Conservation (phyloP, 2,329 filamentous ascomycete genomes). For the Xylaria sp. region DNA sequence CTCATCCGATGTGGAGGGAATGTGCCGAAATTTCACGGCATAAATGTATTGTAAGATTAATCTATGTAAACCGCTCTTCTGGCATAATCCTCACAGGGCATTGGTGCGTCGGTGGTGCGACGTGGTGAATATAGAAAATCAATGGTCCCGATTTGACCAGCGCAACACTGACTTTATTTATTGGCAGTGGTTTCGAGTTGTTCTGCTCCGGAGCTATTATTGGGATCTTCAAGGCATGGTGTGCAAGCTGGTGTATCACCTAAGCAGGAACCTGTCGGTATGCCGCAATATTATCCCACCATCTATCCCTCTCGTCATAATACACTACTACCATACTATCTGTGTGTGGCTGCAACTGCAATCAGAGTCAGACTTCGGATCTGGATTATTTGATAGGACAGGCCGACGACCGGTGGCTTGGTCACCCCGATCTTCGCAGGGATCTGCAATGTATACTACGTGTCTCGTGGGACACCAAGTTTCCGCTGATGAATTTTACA, state of each 20-base stretch:
- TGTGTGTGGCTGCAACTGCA: neutral
- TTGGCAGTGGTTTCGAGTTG: neutral
- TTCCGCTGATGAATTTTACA: neutral
- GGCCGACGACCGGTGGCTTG: conserved; percentile 7
- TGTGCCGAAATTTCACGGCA: conserved; percentile 14
- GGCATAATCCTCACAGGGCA: neutral
- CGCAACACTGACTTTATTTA: neutral
- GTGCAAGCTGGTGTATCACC: neutral
- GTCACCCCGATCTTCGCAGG: conserved; percentile 21
- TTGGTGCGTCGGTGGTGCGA: conserved; percentile 12
- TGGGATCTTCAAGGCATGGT: conserved; percentile 18
- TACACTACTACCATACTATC: neutral
- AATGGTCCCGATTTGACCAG: conserved; percentile 4
- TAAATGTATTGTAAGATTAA: neutral
- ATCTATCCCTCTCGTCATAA: neutral
- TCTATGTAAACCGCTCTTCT: neutral
- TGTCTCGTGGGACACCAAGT: neutral
- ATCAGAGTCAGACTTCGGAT: conserved; percentile 2
- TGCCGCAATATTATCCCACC: neutral
- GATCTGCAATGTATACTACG: conserved; percentile 14
- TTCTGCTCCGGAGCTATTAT: conserved; percentile 3
- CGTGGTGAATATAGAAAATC: neutral
- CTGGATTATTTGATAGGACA: conserved; percentile 23
- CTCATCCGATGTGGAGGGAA: neutral
- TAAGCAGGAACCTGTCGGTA: neutral